A percentile compares a stretch with the other conserved stretches of the same genome.
phyloP scores from a whole-genome alignment of 2,329 filamentous ascomycete species.

The Fusarium oxysporum region DNA sequence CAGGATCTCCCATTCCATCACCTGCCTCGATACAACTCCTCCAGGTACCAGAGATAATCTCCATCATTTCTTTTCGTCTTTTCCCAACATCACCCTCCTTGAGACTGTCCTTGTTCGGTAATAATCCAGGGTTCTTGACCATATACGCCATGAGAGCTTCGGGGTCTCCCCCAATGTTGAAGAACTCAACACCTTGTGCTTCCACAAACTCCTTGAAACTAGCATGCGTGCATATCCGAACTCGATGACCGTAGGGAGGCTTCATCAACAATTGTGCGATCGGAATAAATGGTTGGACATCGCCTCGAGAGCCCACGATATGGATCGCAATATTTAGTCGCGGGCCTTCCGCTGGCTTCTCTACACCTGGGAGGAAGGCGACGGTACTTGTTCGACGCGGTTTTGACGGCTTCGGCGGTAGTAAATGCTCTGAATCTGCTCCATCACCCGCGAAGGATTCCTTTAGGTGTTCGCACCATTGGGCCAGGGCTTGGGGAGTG shows the following conservation, averaged over 20 bases:
- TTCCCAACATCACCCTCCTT: slow-evolving; percentile 52
- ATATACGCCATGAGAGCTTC: slow-evolving; percentile 59
- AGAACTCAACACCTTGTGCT: slow-evolving; percentile 66
- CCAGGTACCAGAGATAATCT: slow-evolving; percentile 55
- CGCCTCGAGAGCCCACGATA: slow-evolving; percentile 49
- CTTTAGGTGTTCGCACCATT: slow-evolving; percentile 45
- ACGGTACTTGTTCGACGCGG: slow-evolving; percentile 39
- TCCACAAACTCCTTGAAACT: slow-evolving; percentile 66
- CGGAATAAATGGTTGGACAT: slow-evolving; percentile 67
- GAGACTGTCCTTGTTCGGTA: slow-evolving; percentile 52
- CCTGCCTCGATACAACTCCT: slow-evolving; percentile 53
- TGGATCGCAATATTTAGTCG: slow-evolving; percentile 50
- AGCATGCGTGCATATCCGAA: slow-evolving; percentile 67
- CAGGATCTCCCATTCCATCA: slow-evolving; percentile 45
- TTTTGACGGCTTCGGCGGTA: slow-evolving; percentile 24
- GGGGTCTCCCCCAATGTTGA: slow-evolving; percentile 67
- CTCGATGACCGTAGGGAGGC: slow-evolving; percentile 61
- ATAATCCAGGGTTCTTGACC: slow-evolving; percentile 54
- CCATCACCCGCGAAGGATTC: slow-evolving; percentile 12
- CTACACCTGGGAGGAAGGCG: slow-evolving; percentile 26
- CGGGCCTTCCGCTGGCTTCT: slow-evolving; percentile 33
- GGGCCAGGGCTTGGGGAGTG: slow-evolving; percentile 42
- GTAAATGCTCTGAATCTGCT: slow-evolving; percentile 9
- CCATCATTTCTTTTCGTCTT: slow-evolving; percentile 51
- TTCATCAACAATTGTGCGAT: slow-evolving; percentile 59